A percentile compares a stretch with the other conserved stretches of the same genome.
Evolutionary conservation across 2,329 filamentous ascomycete species (phyloP).

Genomic region (Bipolaris gigantea): DNA sequence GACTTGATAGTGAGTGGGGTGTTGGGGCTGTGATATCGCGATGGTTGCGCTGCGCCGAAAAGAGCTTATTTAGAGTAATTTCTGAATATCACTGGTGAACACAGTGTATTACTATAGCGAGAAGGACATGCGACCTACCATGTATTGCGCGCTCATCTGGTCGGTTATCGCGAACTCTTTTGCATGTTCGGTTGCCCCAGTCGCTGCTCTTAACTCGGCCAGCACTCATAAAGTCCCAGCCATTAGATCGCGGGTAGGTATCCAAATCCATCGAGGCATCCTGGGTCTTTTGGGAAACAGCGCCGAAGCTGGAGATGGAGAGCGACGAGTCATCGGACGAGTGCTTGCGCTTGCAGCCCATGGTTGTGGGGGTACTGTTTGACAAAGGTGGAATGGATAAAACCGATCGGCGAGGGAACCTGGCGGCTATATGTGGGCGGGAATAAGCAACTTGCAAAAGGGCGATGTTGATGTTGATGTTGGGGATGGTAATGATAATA

Average conservation of each 20-base stretch:
- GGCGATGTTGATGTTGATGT: conserved; percentile 16
- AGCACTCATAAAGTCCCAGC: conserved; percentile 33
- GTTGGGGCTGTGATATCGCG: conserved; percentile 35
- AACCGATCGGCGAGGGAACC: not conserved
- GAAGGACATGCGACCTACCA: conserved; percentile 43
- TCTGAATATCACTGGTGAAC: conserved; percentile 34
- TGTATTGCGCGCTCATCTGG: conserved; percentile 60
- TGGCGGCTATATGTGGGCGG: not conserved
- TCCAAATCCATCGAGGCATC: conserved; percentile 35
- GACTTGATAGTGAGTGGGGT: conserved; percentile 23
- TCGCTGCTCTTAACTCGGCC: conserved; percentile 41
- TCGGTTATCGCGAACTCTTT: conserved; percentile 60
- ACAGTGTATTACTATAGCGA: not conserved
- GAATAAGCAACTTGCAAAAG: not conserved
- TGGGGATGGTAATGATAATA: conserved; percentile 5
- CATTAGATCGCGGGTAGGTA: conserved; percentile 11
- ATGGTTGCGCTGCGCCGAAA: conserved; percentile 47
- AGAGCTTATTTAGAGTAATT: conserved; percentile 51
- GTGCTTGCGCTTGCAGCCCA: conserved; percentile 63
- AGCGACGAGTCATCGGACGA: conserved; percentile 52
- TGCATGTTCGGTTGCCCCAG: conserved; percentile 60
- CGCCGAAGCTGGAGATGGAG: conserved; percentile 45
- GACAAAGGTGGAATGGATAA: not conserved
- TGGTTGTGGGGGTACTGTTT: conserved; percentile 27
- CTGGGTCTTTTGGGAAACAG: conserved; percentile 25